Evolutionary conservation across 129 eudicot species (phyloP).

Genomic region (Lonicera japonica): DNA sequence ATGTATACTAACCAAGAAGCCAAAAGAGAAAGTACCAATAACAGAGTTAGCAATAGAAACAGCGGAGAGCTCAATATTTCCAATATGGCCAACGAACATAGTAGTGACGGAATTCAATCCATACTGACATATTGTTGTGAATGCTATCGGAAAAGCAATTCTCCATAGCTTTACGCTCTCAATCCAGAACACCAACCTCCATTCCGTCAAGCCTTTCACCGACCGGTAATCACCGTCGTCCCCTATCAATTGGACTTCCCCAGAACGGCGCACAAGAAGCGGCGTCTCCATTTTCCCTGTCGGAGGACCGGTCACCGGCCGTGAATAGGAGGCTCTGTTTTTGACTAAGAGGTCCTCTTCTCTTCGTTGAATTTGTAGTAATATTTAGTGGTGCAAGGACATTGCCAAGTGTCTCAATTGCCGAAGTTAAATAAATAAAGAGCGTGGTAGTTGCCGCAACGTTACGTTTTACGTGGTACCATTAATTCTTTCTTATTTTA

Average conservation of each 20-base stretch:
- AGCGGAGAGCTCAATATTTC: conserved; percentile 12
- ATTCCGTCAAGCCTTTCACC: neutral
- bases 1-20: conserved; percentile 38
- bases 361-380: too few relatives aligned
- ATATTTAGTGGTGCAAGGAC: too few relatives aligned
- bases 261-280: neutral
- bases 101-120: conserved; percentile 6
- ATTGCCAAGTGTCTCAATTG: too few relatives aligned
- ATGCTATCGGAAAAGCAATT: conserved; percentile 14
- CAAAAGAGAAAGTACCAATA: conserved; percentile 46
- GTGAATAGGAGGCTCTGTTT: too few relatives aligned
- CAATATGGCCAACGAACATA: conserved; percentile 22
- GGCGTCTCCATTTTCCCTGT: conserved; percentile 17
- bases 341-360: too few relatives aligned
- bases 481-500: too few relatives aligned
- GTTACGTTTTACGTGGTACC: too few relatives aligned
- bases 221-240: conserved; percentile 7
- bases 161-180: conserved; percentile 23
- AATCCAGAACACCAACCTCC: conserved; percentile 11
- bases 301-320: too few relatives aligned
- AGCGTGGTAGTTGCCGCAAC: too few relatives aligned
- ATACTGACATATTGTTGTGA: conserved; percentile 9
- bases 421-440: too few relatives aligned
- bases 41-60: conserved; percentile 25
- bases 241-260: neutral